Evolutionary conservation across 805 yeast species (phyloP).

Genomic region (Candida nitratophila): DNA sequence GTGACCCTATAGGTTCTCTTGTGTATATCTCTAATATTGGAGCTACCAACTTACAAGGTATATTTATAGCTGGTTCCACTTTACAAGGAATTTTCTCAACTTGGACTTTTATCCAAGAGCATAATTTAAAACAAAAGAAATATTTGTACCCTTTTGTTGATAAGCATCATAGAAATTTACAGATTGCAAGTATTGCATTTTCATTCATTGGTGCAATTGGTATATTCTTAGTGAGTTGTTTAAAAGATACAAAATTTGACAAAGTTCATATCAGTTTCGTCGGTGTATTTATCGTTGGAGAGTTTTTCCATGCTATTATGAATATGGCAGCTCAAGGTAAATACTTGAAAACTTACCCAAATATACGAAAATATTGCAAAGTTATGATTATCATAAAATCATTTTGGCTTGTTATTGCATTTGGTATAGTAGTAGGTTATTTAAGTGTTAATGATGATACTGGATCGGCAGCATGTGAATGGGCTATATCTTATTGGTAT

Average conservation of each 20-base stretch:
- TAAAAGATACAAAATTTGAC: conserved; percentile 54
- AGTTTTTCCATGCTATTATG: conserved; percentile 46
- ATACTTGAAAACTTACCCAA: conserved; percentile 16
- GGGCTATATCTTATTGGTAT: conserved; percentile 84
- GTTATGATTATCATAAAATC: conserved; percentile 47
- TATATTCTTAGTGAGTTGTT: conserved; percentile 64
- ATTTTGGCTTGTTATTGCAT: conserved; percentile 61
- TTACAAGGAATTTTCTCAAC: conserved; percentile 72
- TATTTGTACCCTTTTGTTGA: conserved; percentile 43
- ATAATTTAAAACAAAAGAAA: conserved; percentile 47
- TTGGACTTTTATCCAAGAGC: conserved; percentile 57
- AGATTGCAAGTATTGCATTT: conserved; percentile 12
- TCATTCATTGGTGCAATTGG: conserved; percentile 49
- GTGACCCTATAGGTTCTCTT: conserved; percentile 37
- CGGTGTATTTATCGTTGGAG: conserved; percentile 60
- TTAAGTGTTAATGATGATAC: conserved; percentile 33
- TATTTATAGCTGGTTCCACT: conserved; percentile 73
- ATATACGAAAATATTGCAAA: conserved; percentile 19
- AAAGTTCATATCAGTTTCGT: conserved; percentile 63
- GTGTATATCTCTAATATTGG: conserved; percentile 83
- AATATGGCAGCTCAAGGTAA: conserved; percentile 37
- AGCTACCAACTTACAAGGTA: conserved; percentile 78
- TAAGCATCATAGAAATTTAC: conserved; percentile 27
- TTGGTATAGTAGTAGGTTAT: conserved; percentile 62
- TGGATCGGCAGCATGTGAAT: conserved; percentile 67